phyloP scores from a whole-genome alignment of 2,329 filamentous ascomycete genomes.

The Colletotrichum orchidophilum region DNA sequence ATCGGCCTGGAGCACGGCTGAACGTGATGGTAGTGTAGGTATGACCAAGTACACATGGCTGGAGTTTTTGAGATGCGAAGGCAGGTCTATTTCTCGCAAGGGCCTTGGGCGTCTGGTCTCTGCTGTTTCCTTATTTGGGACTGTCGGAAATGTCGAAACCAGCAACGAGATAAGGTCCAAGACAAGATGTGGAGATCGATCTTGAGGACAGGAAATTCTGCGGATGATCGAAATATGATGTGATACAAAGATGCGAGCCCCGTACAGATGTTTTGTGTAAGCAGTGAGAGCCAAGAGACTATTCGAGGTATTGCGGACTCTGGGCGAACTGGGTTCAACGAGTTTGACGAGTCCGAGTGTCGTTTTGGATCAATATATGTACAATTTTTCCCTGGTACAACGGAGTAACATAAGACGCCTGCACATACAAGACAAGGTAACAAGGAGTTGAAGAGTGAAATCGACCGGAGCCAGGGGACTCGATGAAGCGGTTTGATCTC shows the following conservation, averaged over 20 bases:
- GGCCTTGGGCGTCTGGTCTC: no score
- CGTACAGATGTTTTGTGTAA: neutral
- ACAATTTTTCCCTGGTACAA: neutral
- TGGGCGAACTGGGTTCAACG: neutral
- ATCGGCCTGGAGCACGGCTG: slow-evolving; percentile 52
- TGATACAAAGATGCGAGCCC: slow-evolving; percentile 3
- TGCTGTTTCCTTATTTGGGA: neutral
- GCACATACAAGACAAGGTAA: slow-evolving; percentile 8
- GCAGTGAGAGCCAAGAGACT: neutral
- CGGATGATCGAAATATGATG: neutral
- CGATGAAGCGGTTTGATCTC: neutral
- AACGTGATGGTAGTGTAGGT: slow-evolving; percentile 61
- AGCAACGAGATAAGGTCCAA: neutral
- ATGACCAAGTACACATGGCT: slow-evolving; percentile 60
- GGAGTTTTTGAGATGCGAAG: no score
- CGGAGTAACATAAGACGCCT: neutral
- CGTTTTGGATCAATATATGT: neutral
- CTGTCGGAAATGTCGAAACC: neutral
- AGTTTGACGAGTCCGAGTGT: neutral
- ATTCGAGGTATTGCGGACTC: neutral
- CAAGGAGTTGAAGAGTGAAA: neutral
- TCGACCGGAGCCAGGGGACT: neutral
- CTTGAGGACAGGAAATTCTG: neutral
- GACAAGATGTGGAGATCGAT: neutral
- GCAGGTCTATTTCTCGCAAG: neutral